phyloP scores from a whole-genome alignment of 2,329 filamentous ascomycete species.

The Xylaria hypoxylon region DNA sequence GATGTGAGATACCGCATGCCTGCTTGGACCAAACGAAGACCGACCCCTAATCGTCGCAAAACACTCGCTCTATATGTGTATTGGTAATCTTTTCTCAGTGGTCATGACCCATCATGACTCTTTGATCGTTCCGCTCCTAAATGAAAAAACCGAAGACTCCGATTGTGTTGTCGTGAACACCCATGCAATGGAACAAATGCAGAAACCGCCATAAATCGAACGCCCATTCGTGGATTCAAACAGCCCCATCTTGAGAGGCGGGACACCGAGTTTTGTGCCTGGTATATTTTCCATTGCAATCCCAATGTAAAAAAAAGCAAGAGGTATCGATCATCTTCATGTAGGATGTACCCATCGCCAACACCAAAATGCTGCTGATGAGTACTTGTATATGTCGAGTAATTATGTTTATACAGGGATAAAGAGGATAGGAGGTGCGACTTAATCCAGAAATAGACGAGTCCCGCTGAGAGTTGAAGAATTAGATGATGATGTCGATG shows the following conservation, averaged over 20 bases:
- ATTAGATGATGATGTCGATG: slow-evolving; percentile 56
- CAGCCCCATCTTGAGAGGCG: slow-evolving; percentile 56
- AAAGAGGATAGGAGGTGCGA: slow-evolving; percentile 45
- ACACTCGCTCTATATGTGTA: slow-evolving; percentile 64
- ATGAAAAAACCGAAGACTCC: slow-evolving; percentile 58
- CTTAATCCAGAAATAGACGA: slow-evolving; percentile 50
- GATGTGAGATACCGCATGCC: slow-evolving; percentile 45
- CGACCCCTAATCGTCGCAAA: slow-evolving; percentile 53
- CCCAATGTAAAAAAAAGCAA: slow-evolving; percentile 55
- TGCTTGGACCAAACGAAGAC: slow-evolving; percentile 55
- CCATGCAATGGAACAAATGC: slow-evolving; percentile 63
- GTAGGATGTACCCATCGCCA: slow-evolving; percentile 55
- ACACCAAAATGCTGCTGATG: slow-evolving; percentile 47
- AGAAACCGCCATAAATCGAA: slow-evolving; percentile 57
- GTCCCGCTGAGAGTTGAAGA: slow-evolving; percentile 45
- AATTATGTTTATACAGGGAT: slow-evolving; percentile 63
- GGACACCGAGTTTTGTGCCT: slow-evolving; percentile 50
- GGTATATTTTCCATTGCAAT: slow-evolving; percentile 48
- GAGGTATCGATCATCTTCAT: slow-evolving; percentile 61
- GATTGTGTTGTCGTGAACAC: slow-evolving; percentile 57
- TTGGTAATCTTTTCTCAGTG: slow-evolving; percentile 58
- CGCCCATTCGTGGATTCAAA: slow-evolving; percentile 59
- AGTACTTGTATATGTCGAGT: slow-evolving; percentile 58
- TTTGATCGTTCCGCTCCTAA: slow-evolving; percentile 58
- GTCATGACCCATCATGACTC: slow-evolving; percentile 64